Evolutionary conservation across 805 yeast genomes (phyloP).

Genomic region (Candida piceae): DNA sequence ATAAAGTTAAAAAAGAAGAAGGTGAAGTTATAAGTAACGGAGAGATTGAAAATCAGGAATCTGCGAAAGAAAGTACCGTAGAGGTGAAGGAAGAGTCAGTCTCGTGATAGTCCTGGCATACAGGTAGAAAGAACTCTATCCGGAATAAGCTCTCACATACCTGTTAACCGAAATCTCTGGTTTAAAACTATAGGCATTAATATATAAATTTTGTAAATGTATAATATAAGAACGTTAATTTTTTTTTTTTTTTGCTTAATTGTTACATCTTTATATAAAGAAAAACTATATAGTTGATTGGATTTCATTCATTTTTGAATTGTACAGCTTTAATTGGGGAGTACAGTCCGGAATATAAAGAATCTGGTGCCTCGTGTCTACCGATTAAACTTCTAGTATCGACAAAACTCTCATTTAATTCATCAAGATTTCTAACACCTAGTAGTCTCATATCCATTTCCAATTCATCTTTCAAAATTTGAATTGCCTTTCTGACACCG

Average conservation of each 20-base stretch:
- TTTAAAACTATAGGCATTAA: too few species aligned
- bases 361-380: slow-evolving; percentile 27
- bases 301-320: slow-evolving; percentile 29
- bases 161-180: too few species aligned
- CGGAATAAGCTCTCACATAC: too few species aligned
- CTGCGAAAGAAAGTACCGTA: background rate
- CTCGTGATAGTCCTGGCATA: too few species aligned
- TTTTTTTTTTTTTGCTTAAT: too few species aligned
- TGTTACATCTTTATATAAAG: too few species aligned
- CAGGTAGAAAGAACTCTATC: too few species aligned
- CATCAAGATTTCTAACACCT: slow-evolving; percentile 59
- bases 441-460: slow-evolving; percentile 74
- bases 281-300: too few species aligned
- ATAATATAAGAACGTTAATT: too few species aligned
- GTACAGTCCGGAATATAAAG: slow-evolving; percentile 26
- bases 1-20: background rate
- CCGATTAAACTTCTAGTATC: slow-evolving; percentile 42
- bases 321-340: slow-evolving; percentile 25
- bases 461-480: slow-evolving; percentile 63
- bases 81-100: background rate
- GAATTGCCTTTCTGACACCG: slow-evolving; percentile 57
- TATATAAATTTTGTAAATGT: too few species aligned
- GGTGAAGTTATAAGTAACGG: background rate
- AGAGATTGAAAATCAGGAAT: background rate
- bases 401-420: slow-evolving; percentile 56